Conservation (phyloP, 2,329 filamentous ascomycete genomes). For the Piedraia hortae region DNA sequence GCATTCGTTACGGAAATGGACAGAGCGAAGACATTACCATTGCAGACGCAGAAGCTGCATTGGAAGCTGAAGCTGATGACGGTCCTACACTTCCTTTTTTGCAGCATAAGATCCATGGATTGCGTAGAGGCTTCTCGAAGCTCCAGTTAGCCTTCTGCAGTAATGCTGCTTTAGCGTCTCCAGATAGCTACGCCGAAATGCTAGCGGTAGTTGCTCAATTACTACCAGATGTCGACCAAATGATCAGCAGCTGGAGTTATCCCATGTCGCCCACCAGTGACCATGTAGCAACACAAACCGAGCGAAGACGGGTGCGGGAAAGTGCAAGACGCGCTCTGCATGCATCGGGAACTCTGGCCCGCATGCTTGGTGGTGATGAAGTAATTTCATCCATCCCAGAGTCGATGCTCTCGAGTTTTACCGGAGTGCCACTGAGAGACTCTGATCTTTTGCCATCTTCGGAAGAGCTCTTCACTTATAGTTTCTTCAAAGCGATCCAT, state of each 20-base stretch:
- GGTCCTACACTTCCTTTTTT: conserved; percentile 19
- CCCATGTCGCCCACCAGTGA: conserved; percentile 27
- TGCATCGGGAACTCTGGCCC: conserved; percentile 29
- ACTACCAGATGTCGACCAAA: conserved; percentile 28
- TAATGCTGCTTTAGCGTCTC: conserved; percentile 27
- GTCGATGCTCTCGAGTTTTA: conserved; percentile 7
- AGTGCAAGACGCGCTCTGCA: conserved; percentile 32
- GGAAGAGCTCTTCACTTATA: conserved; percentile 30
- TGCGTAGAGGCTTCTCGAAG: no score
- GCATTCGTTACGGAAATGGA: conserved; percentile 31
- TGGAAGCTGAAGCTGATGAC: conserved; percentile 6
- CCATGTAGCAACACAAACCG: conserved; percentile 27
- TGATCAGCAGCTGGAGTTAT: conserved; percentile 27
- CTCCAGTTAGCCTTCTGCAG: no score
- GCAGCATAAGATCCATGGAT: conserved; percentile 24
- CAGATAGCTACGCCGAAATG: conserved; percentile 9
- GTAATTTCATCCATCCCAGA: conserved; percentile 9
- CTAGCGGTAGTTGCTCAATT: conserved; percentile 16
- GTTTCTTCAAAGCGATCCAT: conserved; percentile 34
- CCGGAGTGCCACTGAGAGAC: conserved; percentile 11
- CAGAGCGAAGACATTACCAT: conserved; percentile 30
- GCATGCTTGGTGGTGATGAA: conserved; percentile 26
- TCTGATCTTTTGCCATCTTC: conserved; percentile 14
- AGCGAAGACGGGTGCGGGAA: conserved; percentile 27
- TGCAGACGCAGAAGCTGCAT: conserved; percentile 4